A percentile compares a stretch with the other conserved stretches of the same genome.
phyloP scores from a whole-genome alignment of 2,329 filamentous ascomycete genomes.

The Zopfia rhizophila region DNA sequence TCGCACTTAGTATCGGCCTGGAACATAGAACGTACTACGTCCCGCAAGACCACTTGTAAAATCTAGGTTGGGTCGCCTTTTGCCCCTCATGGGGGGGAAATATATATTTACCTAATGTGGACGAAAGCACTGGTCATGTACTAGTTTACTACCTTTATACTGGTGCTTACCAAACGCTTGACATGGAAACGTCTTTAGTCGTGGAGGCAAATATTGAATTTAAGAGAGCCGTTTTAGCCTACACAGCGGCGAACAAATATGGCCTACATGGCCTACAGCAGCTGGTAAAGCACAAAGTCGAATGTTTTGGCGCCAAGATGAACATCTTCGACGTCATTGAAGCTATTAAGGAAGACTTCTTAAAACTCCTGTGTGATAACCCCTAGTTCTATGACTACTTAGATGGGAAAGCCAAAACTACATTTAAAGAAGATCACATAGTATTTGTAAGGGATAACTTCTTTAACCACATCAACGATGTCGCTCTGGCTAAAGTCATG shows the following conservation, averaged over 20 bases:
- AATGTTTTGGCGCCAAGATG: constrained; percentile 14
- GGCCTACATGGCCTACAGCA: constrained; percentile 21
- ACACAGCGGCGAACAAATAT: constrained; percentile 21
- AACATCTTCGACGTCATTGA: constrained; percentile 22
- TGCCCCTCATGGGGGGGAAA: constrained; percentile 3
- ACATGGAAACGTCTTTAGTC: constrained; percentile 1
- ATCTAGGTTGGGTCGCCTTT: constrained; percentile 3
- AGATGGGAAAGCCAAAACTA: constrained; percentile 13
- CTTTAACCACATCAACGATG: constrained; percentile 20
- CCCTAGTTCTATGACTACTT: constrained; percentile 26
- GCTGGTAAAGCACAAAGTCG: constrained; percentile 20
- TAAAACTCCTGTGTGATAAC: constrained; percentile 11
- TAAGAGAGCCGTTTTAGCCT: constrained; percentile 25
- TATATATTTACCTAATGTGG: constrained; percentile 23
- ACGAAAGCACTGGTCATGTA: constrained; percentile 29
- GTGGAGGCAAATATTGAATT: constrained; percentile 22
- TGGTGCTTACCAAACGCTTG: constrained; percentile 38
- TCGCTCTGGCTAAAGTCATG: constrained; percentile 16
- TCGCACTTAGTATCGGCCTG: constrained; percentile 14
- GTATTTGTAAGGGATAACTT: constrained; percentile 17
- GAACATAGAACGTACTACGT: constrained; percentile 10
- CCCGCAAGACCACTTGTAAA: constrained; percentile 18
- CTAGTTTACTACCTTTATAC: constrained; percentile 39
- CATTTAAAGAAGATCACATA: constrained; percentile 23
- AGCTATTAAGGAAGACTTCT: constrained; percentile 18